A percentile compares a stretch with the other conserved stretches of the same genome.
Conservation (phyloP, 257 asterid species). For the Fraxinus cuspidata region DNA sequence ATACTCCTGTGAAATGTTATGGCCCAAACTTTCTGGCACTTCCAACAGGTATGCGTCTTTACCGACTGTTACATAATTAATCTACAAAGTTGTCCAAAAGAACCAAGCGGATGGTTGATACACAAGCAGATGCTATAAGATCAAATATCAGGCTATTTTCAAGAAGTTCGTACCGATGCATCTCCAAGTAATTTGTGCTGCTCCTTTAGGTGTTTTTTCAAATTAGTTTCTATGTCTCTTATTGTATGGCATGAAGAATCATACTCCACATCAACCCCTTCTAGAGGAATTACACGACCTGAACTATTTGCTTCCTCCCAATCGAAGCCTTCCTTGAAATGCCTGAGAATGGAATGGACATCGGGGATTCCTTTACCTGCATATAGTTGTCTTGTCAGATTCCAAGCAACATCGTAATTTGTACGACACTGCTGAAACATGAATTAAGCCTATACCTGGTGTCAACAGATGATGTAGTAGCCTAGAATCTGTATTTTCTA, state of each 20-base stretch:
- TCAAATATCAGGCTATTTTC: constrained; percentile 13
- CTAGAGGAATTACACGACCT: constrained; percentile 89
- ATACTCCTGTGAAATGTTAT: constrained; percentile 67
- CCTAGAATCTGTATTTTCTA: constrained; percentile 60
- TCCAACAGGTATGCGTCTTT: constrained; percentile 91
- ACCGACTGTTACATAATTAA: constrained; percentile 77
- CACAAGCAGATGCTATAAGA: neutral
- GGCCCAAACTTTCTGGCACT: constrained; percentile 82
- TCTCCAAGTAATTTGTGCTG: constrained; percentile 75
- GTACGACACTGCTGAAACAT: constrained; percentile 14
- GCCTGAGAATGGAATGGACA: constrained; percentile 54
- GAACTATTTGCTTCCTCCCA: constrained; percentile 93
- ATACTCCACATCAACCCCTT: constrained; percentile 88
- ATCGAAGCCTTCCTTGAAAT: constrained; percentile 90
- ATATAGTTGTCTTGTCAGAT: constrained; percentile 34
- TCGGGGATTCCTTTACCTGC: constrained; percentile 74
- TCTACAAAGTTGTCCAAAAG: constrained; percentile 43
- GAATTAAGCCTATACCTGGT: constrained; percentile 54
- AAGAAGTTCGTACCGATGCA: constrained; percentile 64
- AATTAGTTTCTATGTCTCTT: constrained; percentile 62
- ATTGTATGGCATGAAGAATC: constrained; percentile 78
- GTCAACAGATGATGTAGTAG: constrained; percentile 66
- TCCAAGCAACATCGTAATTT: constrained; percentile 21
- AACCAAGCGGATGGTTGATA: constrained; percentile 17
- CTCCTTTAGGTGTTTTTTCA: constrained; percentile 78